Conservation (phyloP, 1,284 basidiomycete species). For the Butyriboletus pseudospeciosus region DNA sequence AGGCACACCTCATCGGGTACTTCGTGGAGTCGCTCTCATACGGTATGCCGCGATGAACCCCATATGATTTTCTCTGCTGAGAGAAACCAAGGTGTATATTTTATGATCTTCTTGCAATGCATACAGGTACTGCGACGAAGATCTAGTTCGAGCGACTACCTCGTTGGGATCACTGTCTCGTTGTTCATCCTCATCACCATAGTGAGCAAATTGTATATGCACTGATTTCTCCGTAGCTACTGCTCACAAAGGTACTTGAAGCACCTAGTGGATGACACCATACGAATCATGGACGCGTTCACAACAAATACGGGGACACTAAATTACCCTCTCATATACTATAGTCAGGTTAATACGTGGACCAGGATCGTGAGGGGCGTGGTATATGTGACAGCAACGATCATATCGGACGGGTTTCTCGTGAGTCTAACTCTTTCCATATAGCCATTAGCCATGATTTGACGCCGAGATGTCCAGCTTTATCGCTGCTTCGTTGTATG, state of each 20-base stretch:
- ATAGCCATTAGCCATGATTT: neutral
- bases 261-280: slow-evolving; percentile 16
- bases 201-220: slow-evolving; percentile 2
- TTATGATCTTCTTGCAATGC: slow-evolving; percentile 14
- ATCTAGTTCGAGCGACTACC: slow-evolving; percentile 12
- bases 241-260: neutral
- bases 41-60: slow-evolving; percentile 1
- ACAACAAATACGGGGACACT: slow-evolving; percentile 7
- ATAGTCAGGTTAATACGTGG: slow-evolving; percentile 1
- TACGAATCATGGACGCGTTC: slow-evolving; percentile 15
- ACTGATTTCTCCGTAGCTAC: neutral
- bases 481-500: slow-evolving; percentile 26
- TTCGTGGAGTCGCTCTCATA: slow-evolving; percentile 18
- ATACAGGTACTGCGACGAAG: slow-evolving; percentile 12
- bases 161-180: slow-evolving; percentile 18
- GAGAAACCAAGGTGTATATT: slow-evolving; percentile 9
- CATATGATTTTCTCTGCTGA: neutral
- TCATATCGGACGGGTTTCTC: slow-evolving; percentile 21
- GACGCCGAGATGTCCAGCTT: slow-evolving; percentile 9
- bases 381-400: slow-evolving; percentile 15
- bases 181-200: slow-evolving; percentile 15
- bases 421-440: neutral
- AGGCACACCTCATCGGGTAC: slow-evolving; percentile 13
- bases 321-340: neutral
- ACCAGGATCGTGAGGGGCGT: slow-evolving; percentile 8